A percentile compares a stretch with the other conserved stretches of the same genome.
Conservation (phyloP, 805 yeast genomes). For the Candida awuae region DNA sequence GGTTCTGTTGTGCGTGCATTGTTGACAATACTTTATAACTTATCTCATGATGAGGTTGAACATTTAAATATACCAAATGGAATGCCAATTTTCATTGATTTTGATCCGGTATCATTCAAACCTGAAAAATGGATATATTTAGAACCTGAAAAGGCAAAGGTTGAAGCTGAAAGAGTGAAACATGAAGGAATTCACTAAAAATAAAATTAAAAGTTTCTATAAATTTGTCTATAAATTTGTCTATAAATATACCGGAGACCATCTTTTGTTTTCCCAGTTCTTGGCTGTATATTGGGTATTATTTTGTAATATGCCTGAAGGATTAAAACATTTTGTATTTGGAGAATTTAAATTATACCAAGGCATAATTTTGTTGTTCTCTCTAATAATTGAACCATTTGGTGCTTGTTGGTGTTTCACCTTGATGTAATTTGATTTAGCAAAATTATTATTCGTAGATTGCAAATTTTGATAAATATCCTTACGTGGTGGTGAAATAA, state of each 20-base stretch:
- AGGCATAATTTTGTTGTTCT: constrained; percentile 22
- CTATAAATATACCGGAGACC: constrained; percentile 22
- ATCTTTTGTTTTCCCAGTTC: constrained; percentile 42
- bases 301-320: constrained; percentile 23
- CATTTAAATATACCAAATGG: constrained; percentile 77
- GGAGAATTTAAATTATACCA: constrained; percentile 22
- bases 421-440: constrained; percentile 12
- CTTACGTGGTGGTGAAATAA: constrained; percentile 43
- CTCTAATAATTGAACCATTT: constrained; percentile 19
- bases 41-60: constrained; percentile 62
- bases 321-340: constrained; percentile 18
- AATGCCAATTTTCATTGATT: constrained; percentile 62
- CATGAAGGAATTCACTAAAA: constrained; percentile 46
- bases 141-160: constrained; percentile 73
- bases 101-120: constrained; percentile 31
- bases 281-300: constrained; percentile 39
- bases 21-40: constrained; percentile 56
- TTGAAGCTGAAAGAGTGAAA: constrained; percentile 73
- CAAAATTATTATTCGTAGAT: background rate
- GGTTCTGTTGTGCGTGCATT: constrained; percentile 77
- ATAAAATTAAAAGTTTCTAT: background rate
- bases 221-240: background rate
- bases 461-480: constrained; percentile 23
- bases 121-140: constrained; percentile 50
- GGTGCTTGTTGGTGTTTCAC: background rate